phyloP scores from a whole-genome alignment of 2,329 filamentous ascomycete species.

The Didymosphaeria variabile region DNA sequence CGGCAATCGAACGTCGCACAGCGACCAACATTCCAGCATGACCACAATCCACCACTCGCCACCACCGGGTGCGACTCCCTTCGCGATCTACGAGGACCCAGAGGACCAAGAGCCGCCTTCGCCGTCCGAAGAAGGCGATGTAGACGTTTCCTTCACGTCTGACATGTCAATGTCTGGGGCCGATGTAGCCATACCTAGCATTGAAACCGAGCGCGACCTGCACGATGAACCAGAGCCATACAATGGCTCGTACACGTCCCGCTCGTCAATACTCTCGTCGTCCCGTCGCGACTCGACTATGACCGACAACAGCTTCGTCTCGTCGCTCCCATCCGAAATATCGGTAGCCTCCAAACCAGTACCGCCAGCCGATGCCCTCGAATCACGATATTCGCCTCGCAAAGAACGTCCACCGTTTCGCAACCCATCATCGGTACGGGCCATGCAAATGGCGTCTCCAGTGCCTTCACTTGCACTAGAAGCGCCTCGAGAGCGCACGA shows the following conservation, averaged over 20 bases:
- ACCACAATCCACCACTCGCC: slow-evolving; percentile 44
- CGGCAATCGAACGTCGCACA: slow-evolving; percentile 20
- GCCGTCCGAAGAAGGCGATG: slow-evolving; percentile 42
- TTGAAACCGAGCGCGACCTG: slow-evolving; percentile 38
- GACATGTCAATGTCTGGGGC: slow-evolving; percentile 38
- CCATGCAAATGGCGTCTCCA: slow-evolving; percentile 75
- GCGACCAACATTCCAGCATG: slow-evolving; percentile 35
- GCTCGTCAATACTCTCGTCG: slow-evolving; percentile 27
- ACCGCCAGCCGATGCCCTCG: slow-evolving; percentile 35
- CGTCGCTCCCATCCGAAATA: slow-evolving; percentile 49
- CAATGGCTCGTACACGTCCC: slow-evolving; percentile 44
- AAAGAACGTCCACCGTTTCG: slow-evolving; percentile 72
- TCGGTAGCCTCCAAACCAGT: slow-evolving; percentile 44
- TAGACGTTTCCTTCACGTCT: slow-evolving; percentile 44
- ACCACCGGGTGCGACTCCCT: slow-evolving; percentile 41
- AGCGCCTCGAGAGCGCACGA: slow-evolving; percentile 40
- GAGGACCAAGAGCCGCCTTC: slow-evolving; percentile 42
- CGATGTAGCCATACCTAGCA: slow-evolving; percentile 42
- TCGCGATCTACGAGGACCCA: slow-evolving; percentile 46
- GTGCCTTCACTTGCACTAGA: slow-evolving; percentile 42
- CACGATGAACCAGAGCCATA: slow-evolving; percentile 40
- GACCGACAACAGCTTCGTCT: slow-evolving; percentile 46
- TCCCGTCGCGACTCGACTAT: slow-evolving; percentile 39
- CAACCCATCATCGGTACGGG: slow-evolving; percentile 73
- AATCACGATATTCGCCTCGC: slow-evolving; percentile 63